phyloP scores from a whole-genome alignment of 768 basidiomycete species.

The Coprinopsis marcescibilis region DNA sequence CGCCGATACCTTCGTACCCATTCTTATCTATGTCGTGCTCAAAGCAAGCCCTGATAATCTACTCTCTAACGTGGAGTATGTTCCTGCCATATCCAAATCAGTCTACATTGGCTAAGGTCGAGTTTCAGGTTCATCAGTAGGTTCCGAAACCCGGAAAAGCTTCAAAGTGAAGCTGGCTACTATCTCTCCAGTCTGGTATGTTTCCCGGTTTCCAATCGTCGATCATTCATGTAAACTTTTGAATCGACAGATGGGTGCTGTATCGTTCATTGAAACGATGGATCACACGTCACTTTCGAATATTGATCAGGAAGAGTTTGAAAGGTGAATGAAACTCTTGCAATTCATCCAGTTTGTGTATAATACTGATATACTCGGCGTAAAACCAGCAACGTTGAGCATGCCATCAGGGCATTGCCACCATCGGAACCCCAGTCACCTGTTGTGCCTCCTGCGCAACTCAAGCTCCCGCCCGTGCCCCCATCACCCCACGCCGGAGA shows the following conservation, averaged over 20 bases:
- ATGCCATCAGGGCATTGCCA: slow-evolving; percentile 45
- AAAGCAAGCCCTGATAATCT: slow-evolving; percentile 93
- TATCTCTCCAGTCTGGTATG: slow-evolving; percentile 91
- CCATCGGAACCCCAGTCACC: slow-evolving; percentile 36
- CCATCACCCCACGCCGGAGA: slow-evolving; percentile 66
- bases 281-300: slow-evolving; percentile 92
- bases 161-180: slow-evolving; percentile 95
- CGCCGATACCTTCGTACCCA: slow-evolving; percentile 92
- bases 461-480: slow-evolving; percentile 16
- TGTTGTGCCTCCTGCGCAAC: slow-evolving; percentile 23
- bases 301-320: slow-evolving; percentile 91
- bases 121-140: slow-evolving; percentile 82
- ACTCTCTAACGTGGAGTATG: slow-evolving; percentile 92
- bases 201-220: slow-evolving; percentile 1
- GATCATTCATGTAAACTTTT: neutral
- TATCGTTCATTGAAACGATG: slow-evolving; percentile 98
- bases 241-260: slow-evolving; percentile 76
- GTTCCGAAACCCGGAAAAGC: slow-evolving; percentile 82
- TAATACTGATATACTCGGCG: neutral
- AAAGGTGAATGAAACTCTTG: too few species aligned
- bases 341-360: slow-evolving; percentile 9
- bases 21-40: slow-evolving; percentile 90
- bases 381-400: slow-evolving; percentile 42
- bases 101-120: neutral
- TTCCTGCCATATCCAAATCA: slow-evolving; percentile 4